These are phyloP conservation scores for Boletellus ananiceps DNA, from an alignment of 768 basidiomycete species.

Conservation along the genomic window DNA sequence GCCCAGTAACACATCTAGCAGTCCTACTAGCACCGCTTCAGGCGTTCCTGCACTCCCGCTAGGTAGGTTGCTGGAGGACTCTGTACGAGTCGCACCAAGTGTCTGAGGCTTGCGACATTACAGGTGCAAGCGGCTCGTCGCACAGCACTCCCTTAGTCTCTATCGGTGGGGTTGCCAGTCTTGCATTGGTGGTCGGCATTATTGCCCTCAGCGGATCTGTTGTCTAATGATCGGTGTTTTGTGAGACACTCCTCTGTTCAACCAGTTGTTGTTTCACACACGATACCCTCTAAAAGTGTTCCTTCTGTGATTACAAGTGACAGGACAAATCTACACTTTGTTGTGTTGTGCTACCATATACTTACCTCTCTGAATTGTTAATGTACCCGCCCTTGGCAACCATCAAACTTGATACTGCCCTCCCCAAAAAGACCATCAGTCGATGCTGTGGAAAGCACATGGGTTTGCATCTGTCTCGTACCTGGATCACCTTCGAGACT, in stretches of 20 bases:
- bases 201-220: not conserved
- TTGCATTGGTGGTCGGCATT: slow-evolving; percentile 9
- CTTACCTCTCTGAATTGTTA: not conserved
- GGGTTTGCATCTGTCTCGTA: not conserved
- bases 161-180: not conserved
- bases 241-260: not conserved
- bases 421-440: not conserved
- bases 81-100: not conserved
- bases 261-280: not conserved
- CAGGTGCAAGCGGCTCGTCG: slow-evolving; percentile 4
- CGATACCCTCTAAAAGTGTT: no score
- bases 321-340: slow-evolving; percentile 3
- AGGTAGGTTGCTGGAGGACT: not conserved
- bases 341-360: not conserved
- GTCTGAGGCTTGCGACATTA: not conserved
- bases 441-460: not conserved
- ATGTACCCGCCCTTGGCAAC: slow-evolving; percentile 10
- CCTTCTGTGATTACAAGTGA: not conserved
- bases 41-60: not conserved
- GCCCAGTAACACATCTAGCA: not conserved
- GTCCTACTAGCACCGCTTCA: not conserved
- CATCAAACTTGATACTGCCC: slow-evolving; percentile 17
- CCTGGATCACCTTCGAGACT: slow-evolving; percentile 19
- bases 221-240: not conserved
- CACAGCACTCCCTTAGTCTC: slow-evolving; percentile 3